A percentile compares a stretch with the other conserved stretches of the same genome.
Conservation (phyloP, 495 filamentous ascomycete genomes). For the Aspergillus campestris region DNA sequence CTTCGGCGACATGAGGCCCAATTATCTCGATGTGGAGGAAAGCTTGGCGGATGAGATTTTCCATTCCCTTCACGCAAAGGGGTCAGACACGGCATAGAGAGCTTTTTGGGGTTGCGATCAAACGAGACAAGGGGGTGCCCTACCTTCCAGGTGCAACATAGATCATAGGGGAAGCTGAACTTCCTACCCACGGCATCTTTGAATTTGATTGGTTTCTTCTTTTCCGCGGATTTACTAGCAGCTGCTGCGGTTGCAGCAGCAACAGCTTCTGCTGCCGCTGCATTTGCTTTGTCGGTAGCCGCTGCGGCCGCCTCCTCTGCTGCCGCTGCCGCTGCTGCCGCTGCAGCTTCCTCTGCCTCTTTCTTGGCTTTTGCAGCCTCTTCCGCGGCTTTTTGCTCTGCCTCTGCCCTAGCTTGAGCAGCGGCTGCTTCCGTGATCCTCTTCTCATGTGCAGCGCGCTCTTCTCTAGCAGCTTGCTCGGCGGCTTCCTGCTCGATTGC, state of each 20-base stretch:
- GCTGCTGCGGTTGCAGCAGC: slow-evolving; percentile 21
- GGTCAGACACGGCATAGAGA: slow-evolving; percentile 6
- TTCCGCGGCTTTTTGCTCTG: slow-evolving; percentile 36
- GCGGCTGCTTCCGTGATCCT: slow-evolving; percentile 34
- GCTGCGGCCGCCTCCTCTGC: slow-evolving; percentile 15
- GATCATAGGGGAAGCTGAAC: slow-evolving; percentile 74
- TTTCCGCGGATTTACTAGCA: slow-evolving; percentile 30
- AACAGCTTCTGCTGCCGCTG: slow-evolving; percentile 19
- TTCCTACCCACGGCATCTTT: slow-evolving; percentile 81
- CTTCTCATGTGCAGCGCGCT: slow-evolving; percentile 36
- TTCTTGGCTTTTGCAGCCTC: slow-evolving; percentile 24
- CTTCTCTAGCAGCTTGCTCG: slow-evolving; percentile 44
- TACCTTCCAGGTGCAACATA: slow-evolving; percentile 77
- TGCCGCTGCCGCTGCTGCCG: slow-evolving; percentile 17
- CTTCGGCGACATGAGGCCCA: slow-evolving; percentile 72
- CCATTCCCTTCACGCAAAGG: slow-evolving; percentile 56
- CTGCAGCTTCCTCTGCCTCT: slow-evolving; percentile 28
- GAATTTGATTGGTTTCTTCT: slow-evolving; percentile 66
- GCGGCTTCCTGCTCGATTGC: slow-evolving; percentile 39
- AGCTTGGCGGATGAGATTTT: slow-evolving; percentile 77
- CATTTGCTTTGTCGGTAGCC: slow-evolving; percentile 14
- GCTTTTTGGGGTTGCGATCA: background rate
- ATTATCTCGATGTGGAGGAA: slow-evolving; percentile 79
- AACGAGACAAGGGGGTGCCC: slow-evolving; percentile 15
- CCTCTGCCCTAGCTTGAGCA: slow-evolving; percentile 37